Evolutionary conservation across 495 filamentous ascomycete genomes (phyloP).

Genomic region (Daldinia concentrica): DNA sequence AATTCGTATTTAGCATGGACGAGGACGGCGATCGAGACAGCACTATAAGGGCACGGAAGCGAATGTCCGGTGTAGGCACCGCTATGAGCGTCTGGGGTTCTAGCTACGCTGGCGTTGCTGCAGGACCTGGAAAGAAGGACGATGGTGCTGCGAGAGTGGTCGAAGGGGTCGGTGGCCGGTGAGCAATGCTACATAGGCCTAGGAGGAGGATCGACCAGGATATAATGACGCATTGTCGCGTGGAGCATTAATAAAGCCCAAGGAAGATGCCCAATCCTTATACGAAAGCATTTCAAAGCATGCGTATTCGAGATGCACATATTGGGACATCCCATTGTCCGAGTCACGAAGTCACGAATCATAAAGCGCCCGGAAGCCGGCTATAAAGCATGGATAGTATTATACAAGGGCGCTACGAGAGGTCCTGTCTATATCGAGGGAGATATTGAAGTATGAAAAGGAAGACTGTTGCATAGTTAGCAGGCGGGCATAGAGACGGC

Average conservation of each 20-base stretch:
- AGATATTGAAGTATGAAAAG: constrained; percentile 20
- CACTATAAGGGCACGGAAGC: constrained; percentile 53
- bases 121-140: constrained; percentile 47
- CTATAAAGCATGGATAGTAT: constrained; percentile 24
- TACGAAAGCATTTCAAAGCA: constrained; percentile 8
- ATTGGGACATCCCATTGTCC: constrained; percentile 8
- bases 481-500: constrained; percentile 29
- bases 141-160: constrained; percentile 39
- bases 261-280: constrained; percentile 8
- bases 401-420: constrained; percentile 26
- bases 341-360: constrained; percentile 36
- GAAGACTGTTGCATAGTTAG: constrained; percentile 37
- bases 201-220: constrained; percentile 2
- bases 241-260: constrained; percentile 7
- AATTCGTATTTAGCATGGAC: constrained; percentile 85
- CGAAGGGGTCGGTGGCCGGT: constrained; percentile 45
- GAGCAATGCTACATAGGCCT: constrained; percentile 11
- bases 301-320: constrained; percentile 16
- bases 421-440: constrained; percentile 11
- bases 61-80: constrained; percentile 49
- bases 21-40: constrained; percentile 70
- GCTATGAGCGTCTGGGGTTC: constrained; percentile 49
- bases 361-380: constrained; percentile 33
- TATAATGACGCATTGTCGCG: constrained; percentile 18
- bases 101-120: constrained; percentile 52